Conservation (phyloP, 345 rosid genomes). For the Mercurialis annua region DNA sequence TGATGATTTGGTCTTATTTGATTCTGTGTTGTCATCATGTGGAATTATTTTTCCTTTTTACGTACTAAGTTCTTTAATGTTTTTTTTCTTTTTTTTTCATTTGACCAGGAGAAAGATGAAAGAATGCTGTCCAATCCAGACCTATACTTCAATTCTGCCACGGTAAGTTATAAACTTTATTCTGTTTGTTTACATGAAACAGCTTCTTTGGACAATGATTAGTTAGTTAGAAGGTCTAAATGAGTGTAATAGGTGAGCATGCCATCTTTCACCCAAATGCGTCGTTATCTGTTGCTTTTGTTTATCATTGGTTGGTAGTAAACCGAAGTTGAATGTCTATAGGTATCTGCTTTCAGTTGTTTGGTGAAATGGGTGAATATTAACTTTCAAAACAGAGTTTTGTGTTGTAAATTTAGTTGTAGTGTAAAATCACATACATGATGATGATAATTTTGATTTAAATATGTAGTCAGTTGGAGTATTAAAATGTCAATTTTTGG, state of each 20-base stretch:
- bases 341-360: background rate
- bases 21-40: background rate
- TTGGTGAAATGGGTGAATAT: background rate
- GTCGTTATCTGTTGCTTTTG: background rate
- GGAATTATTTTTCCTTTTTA: background rate
- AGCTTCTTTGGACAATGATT: background rate
- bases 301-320: background rate
- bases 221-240: conserved; percentile 4
- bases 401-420: background rate
- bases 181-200: background rate
- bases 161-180: conserved; percentile 43
- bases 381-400: background rate
- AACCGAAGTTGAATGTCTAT: background rate
- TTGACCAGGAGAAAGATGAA: conserved; percentile 71
- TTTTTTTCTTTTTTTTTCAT: too few relatives aligned
- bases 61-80: conserved; percentile 1
- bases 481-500: background rate
- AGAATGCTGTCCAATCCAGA: conserved; percentile 63
- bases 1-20: conserved; percentile 2
- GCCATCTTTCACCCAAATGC: background rate
- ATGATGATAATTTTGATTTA: conserved; percentile 3
- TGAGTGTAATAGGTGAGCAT: background rate
- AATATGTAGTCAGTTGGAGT: background rate
- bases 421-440: background rate
- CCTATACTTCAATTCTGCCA: conserved; percentile 62